Base-by-base conservation (phyloP, 805 yeast genomes). In the Saturnispora zaruensis region DNA sequence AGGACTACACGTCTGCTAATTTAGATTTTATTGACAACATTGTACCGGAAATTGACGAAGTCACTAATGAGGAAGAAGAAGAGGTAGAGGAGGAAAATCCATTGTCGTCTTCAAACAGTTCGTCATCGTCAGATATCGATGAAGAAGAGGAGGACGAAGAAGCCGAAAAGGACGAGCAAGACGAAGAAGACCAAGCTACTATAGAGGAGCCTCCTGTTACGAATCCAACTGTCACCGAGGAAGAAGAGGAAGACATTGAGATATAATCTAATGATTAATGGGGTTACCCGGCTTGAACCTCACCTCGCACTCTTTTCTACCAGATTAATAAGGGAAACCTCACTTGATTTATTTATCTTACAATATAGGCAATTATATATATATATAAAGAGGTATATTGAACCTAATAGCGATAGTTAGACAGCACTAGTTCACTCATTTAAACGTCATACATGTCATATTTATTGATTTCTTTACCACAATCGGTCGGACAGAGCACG, bases 381-480 rank as follows among this genome's bases (percentile, higher is more conserved):
- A 28, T 28, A 28, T 28, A 28, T 28, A 28, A 28, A 28, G 32
- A 28, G 32, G 13, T 28, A 28, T 28, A 28, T 28, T 11, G 13
- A 28, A 28, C 5, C 32, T 11, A 28, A 11, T 28, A 28, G 32
- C 32, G 32, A 11, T 28, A 11, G 13, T 28, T 14, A 28, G 32
- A 28, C 32, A 28, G n/a, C 32, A 28, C 32, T 21, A n/a, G 32
- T 28, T 28, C 32, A 28, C 13, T 26, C n/a, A 23, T 26, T 26
- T 6, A n/a, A 41, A 9, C 20, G 9, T n/a, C 24, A 18, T 8
- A 28, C 14, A 47, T 41, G 45, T 38, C 46, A 25, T 63, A 62
- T 50, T 53, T 65, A 30, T 48, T 65, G 16, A 51, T 64, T 16
- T 63, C 68, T 18, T 53, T 65, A 21, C 69, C 69, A 20, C 54